Base-by-base conservation (phyloP, 768 basidiomycete genomes). In the Xerocomellus intermedius region DNA sequence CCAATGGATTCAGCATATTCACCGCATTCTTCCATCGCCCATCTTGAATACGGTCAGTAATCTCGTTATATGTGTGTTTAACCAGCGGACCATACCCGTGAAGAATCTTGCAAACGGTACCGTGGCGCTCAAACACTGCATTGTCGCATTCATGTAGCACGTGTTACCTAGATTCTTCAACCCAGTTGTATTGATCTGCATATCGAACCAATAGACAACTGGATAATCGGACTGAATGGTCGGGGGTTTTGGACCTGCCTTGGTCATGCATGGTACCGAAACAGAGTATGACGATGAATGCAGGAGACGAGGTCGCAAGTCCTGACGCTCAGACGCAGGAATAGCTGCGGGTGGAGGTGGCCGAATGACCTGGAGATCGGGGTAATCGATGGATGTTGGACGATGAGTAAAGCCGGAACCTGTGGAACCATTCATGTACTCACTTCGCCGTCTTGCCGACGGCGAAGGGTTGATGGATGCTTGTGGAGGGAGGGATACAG, bases 61-160 rank as follows among this genome's bases (percentile, higher is more conserved):
- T 46, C 26, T 39, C 21, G n/a, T 30, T 19, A 5, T 19, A 8
- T 17, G 43, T 41, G 9, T 39, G 13, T 48, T 52, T 28, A 38
- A 28, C 52, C 48, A 47, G 21, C 57, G n/a, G 21, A 17, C 45
- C 48, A 36, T 67, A 94, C 94, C 89, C 5, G 85, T 87, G 65
- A 99, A 98, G 75, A 95, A 98, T 50, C 86, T 80, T 30, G 94
- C 84, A 70, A 99, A 96, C 0, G 96, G 96, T 8, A 90, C 84
- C 0, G 96, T 97, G 0, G 95, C 95, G 67, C 87, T 94, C 67
- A 99, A 76, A 70, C 97, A 99, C 72, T 99, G 97, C 16, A 99
- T 83, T 7, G 94, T 94, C 30, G 97, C 91, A 69, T 98, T 98
- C 94, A 98, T 98, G 68, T 98, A 99, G 70, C 97, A 99, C 8